A percentile compares a stretch with the other conserved stretches of the same genome.
Evolutionary conservation across 2,329 filamentous ascomycete species (phyloP).

Genomic region (Fusarium succisae): DNA sequence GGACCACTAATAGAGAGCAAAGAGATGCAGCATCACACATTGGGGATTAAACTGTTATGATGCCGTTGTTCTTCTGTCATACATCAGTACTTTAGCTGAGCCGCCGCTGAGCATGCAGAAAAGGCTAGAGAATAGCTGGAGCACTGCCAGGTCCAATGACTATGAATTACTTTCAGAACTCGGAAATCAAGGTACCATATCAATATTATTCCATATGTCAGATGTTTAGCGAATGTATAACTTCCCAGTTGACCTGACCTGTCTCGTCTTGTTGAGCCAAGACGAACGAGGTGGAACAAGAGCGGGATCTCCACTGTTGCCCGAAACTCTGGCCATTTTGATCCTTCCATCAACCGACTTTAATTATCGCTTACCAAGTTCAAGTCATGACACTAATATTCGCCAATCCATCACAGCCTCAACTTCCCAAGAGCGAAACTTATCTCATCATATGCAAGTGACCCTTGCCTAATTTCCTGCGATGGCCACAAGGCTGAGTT

Average conservation of each 20-base stretch:
- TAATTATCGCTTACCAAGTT: not conserved
- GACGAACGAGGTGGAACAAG: not conserved
- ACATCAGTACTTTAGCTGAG: not conserved
- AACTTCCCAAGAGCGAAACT: not conserved
- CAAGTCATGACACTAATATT: not conserved
- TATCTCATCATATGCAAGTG: not conserved
- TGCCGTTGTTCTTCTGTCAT: not conserved
- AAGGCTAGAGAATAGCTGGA: not conserved
- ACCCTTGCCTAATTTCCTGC: not conserved
- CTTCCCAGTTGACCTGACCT: not conserved
- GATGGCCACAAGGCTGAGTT: not conserved
- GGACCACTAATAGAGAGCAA: not conserved
- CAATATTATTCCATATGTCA: not conserved
- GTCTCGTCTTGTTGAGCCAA: not conserved
- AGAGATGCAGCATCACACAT: not conserved
- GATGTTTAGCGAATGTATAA: not conserved
- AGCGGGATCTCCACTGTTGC: conserved; percentile 27
- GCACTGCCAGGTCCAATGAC: too few species aligned
- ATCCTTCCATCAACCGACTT: not conserved
- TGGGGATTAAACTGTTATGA: too few species aligned
- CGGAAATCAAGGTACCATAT: accelerated
- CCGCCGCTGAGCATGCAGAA: not conserved
- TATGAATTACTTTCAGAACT: accelerated
- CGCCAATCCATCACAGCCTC: not conserved
- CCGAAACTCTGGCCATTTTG: not conserved